Conservation (phyloP, 305 asterid species). For the Coffea humblotiana region DNA sequence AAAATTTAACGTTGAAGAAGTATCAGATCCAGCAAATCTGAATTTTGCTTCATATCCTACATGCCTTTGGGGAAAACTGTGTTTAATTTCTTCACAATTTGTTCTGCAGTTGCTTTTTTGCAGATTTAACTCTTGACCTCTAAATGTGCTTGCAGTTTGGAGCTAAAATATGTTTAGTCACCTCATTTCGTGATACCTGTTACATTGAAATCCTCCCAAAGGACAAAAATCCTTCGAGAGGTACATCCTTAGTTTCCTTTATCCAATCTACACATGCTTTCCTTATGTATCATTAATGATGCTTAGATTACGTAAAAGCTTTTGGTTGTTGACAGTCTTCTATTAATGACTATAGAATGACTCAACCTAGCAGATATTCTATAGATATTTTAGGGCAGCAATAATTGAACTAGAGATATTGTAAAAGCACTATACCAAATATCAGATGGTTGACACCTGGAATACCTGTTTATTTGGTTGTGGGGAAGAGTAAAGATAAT, state of each 20-base stretch:
- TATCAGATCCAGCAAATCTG: background rate
- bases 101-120: background rate
- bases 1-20: background rate
- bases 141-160: constrained; percentile 51
- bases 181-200: constrained; percentile 81
- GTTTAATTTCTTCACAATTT: background rate
- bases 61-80: background rate
- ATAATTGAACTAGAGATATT: background rate
- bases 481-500: too few species aligned
- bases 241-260: constrained; percentile 31
- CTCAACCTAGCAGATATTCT: background rate
- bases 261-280: background rate
- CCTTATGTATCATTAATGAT: background rate
- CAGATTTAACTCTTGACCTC: background rate
- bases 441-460: too few species aligned
- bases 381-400: background rate
- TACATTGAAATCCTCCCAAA: constrained; percentile 93
- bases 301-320: background rate
- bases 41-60: background rate
- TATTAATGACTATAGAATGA: background rate
- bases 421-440: background rate
- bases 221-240: constrained; percentile 54
- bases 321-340: background rate
- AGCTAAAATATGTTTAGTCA: constrained; percentile 79
- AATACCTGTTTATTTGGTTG: too few species aligned